Base-by-base conservation (phyloP, 1,284 basidiomycete species). In the Amylostereum chailletii region DNA sequence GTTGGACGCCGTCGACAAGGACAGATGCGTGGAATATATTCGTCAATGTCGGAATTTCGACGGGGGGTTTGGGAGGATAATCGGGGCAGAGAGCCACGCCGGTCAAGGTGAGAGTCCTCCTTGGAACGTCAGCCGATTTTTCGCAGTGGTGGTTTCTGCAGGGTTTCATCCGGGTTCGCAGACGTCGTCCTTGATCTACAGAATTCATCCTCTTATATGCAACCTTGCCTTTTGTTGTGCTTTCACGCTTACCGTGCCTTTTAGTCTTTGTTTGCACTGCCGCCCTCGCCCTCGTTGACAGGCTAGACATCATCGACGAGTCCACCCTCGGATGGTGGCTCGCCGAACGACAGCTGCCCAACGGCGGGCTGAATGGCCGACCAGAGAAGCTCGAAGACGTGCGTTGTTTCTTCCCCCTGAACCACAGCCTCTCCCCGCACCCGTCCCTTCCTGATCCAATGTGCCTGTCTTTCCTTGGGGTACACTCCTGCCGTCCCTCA, bases 321-420 rank as follows among this genome's bases (percentile, higher is more conserved):
- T 76, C 88, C 19, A 86, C 80, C 32, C 71, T 97, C 1, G 86
- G 76, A 7, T 94, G 89, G 83, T 99, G 95, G 95, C 70, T 99
- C 2, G 80, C 87, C 7, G 96, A 99, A 61, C 75, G 95, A 5
- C 95, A 99, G 64, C 72, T 97, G 7, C 87, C 93, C 0, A 93
- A 83, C 58, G 95, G 95, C 5, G 96, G 95, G 0, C 71, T 99
- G 52, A 98, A 99, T 58, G 95, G 95, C 0, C 76, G 95, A 26
- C 95, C 95, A 2, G 92, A 99, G 64, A 99, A 99, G 70, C 74
- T 98, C n/a, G 93, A 95, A 70, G 94, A 98, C 62, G 94, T 94
- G 57, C 60, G 83, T 62, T 6, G 30, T 26, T 30, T 41, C 11
- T 7, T 31, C 5, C 31, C 32, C 43, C 38, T 36, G 42, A 36